Evolutionary conservation across 805 yeast species (phyloP), one percentile per base, ranked within the genome.

Genomic region (Wickerhamiella australiensis): DNA sequence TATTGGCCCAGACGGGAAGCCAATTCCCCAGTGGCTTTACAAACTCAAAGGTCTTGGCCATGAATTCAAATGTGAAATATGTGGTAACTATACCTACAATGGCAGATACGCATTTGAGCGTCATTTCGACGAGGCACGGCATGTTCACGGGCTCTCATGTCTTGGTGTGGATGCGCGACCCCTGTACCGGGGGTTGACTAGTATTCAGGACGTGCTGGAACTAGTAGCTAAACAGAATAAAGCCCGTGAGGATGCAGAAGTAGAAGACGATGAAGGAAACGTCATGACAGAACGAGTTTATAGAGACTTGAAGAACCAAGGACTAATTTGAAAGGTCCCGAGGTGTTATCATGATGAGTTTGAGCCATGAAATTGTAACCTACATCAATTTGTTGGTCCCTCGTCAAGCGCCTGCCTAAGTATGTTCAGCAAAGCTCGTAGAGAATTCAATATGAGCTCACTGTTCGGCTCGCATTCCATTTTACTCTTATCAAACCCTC

Each of bases 1-100:
- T 0, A 47, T 85, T 0, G 97, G 95, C 0, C 75, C 84, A 17
- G 96, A 88, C 64, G 96, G 96, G 0, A 75, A 73, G 37, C 96
- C 96, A 0, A 85, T 92, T 25, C 98, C 98, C 1, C 78, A 73
- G 49, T 92, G 98, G 98, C 69, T 92, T 25, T 88, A 78, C 71
- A 92, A 88, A 63, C 68, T 88, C 42, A 87, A 86, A 58, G 98
- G 98, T 0, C 69, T 88, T 9, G 83, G 83, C 50, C 73, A 76
- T 40, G 77, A 75, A 47, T 85, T 78, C 57, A 59, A 65, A 0
- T 92, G 98, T 63, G 96, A 92, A 65, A 76, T 92, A 6, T 92
- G 98, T 62, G 94, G 94, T 4, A 79, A 84, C 57, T 63, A 66
- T 27, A 67, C 69, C 6, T 90, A 81, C 65, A 75, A 76, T 57